Conservation (phyloP, 1,139 yeast species). For the Candida mesenterica region DNA sequence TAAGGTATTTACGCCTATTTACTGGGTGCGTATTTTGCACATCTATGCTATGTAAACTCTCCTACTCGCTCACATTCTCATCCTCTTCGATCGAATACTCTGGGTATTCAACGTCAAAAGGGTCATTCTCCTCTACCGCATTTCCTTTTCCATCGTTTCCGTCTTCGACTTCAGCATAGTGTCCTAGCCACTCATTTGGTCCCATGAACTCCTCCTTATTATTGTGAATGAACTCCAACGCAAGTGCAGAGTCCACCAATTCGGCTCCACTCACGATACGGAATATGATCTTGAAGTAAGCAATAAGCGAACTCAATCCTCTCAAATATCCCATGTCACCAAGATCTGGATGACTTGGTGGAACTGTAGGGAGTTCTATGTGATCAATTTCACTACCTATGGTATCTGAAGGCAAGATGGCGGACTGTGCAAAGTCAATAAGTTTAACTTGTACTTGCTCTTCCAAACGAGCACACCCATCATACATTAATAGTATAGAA, state of each 20-base stretch:
- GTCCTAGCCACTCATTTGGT: constrained; percentile 49
- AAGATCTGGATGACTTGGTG: constrained; percentile 62
- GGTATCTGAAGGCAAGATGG: constrained; percentile 60
- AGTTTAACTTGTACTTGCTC: constrained; percentile 56
- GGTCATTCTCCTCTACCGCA: constrained; percentile 18
- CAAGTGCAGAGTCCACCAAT: constrained; percentile 17
- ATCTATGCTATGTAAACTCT: not conserved
- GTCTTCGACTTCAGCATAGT: constrained; percentile 38
- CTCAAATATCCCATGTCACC: constrained; percentile 85
- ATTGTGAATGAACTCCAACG: constrained; percentile 23
- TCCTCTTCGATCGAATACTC: constrained; percentile 20
- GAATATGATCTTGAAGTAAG: constrained; percentile 60
- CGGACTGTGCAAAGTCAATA: constrained; percentile 95
- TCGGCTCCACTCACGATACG: constrained; percentile 38
- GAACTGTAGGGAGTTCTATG: constrained; percentile 35
- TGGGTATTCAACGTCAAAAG: constrained; percentile 26
- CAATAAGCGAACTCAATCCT: constrained; percentile 68
- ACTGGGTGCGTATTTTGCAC: too few relatives aligned
- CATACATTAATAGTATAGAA: constrained; percentile 84
- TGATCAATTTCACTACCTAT: too few relatives aligned
- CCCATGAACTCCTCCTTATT: constrained; percentile 23
- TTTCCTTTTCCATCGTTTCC: constrained; percentile 16
- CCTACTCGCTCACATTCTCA: constrained; percentile 29
- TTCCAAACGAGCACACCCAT: constrained; percentile 44
- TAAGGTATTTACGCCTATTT: too few relatives aligned